Conservation (phyloP, 768 basidiomycete genomes). For the Psilocybe sp. region DNA sequence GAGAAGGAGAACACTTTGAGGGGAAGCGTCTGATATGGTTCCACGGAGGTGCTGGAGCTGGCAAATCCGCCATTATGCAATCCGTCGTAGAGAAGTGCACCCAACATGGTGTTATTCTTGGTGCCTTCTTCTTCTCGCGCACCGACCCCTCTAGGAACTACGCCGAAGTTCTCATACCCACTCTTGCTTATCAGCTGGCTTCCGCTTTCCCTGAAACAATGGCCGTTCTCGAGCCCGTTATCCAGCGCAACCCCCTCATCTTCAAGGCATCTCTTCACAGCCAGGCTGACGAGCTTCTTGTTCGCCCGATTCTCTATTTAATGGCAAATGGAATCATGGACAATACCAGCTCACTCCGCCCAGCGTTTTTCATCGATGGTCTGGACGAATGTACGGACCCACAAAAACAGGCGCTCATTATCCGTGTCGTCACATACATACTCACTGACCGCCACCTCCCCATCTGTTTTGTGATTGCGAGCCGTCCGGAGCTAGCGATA, state of each 20-base stretch:
- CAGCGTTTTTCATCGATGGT: constrained; percentile 13
- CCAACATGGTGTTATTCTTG: constrained; percentile 12
- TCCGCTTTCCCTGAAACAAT: constrained; percentile 4
- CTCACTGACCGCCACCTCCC: not conserved
- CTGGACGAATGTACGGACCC: constrained; percentile 18
- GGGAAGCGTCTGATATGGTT: constrained; percentile 9
- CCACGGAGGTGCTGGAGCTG: constrained; percentile 16
- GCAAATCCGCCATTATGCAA: constrained; percentile 21
- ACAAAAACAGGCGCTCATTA: not conserved
- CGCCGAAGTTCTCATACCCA: constrained; percentile 23
- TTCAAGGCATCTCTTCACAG: no score
- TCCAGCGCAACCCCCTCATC: not conserved
- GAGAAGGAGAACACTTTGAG: no score
- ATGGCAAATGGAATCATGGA: no score
- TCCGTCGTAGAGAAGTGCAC: constrained; percentile 18
- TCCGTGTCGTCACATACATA: not conserved
- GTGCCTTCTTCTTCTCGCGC: constrained; percentile 33
- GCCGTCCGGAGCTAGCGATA: no score
- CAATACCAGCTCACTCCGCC: no score
- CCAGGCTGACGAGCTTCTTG: no score
- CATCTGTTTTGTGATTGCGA: not conserved
- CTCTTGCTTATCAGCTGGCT: constrained; percentile 24
- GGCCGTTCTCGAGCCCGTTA: constrained; percentile 3
- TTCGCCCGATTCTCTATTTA: no score
- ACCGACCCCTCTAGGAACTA: constrained; percentile 20